These are phyloP conservation scores for Aspergillus sojae DNA, from an alignment of 2,329 filamentous ascomycete genomes.

Conservation along the genomic window DNA sequence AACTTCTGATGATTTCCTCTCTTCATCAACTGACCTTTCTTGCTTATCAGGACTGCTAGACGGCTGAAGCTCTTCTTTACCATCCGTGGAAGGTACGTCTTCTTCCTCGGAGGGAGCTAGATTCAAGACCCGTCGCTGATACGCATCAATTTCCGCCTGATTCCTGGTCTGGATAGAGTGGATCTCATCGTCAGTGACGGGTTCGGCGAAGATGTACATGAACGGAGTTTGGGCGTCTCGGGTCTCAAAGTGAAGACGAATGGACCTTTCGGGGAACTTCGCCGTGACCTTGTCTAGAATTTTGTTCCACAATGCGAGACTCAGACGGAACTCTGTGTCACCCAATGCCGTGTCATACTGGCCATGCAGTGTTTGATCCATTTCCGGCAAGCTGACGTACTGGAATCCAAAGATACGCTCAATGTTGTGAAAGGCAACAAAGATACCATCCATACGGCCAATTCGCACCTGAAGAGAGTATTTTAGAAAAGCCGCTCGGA, in stretches of 20 bases:
- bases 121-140: slow-evolving; percentile 59
- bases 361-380: slow-evolving; percentile 89
- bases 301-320: slow-evolving; percentile 76
- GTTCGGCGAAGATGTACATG: slow-evolving; percentile 90
- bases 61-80: background rate
- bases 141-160: slow-evolving; percentile 66
- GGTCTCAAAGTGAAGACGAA: slow-evolving; percentile 83
- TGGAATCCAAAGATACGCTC: slow-evolving; percentile 97
- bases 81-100: slow-evolving; percentile 8
- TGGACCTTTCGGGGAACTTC: slow-evolving; percentile 72
- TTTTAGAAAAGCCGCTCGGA: slow-evolving; percentile 89
- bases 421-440: slow-evolving; percentile 94
- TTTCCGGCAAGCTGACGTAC: slow-evolving; percentile 82
- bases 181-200: slow-evolving; percentile 73
- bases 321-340: slow-evolving; percentile 82
- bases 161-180: slow-evolving; percentile 71
- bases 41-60: background rate
- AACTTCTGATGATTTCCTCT: background rate
- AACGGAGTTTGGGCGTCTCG: slow-evolving; percentile 62
- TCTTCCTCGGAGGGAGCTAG: slow-evolving; percentile 24
- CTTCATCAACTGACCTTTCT: background rate
- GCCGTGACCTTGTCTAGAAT: slow-evolving; percentile 73
- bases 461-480: slow-evolving; percentile 96
- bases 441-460: slow-evolving; percentile 98
- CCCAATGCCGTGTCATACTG: slow-evolving; percentile 68